Evolutionary conservation across 805 yeast species (phyloP).

Genomic region (Nakazawaea wickerhamii): DNA sequence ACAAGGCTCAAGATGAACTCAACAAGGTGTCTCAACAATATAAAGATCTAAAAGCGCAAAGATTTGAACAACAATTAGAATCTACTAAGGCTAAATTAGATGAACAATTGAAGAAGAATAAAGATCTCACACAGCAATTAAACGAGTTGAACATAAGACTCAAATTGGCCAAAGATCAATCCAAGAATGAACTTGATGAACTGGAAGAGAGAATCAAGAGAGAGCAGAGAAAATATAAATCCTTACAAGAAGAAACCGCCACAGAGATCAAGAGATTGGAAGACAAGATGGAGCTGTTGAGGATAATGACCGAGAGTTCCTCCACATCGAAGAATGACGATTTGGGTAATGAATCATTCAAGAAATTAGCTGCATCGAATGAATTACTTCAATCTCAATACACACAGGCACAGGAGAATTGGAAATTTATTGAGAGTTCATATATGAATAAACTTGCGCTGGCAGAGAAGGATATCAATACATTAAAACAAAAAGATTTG

Average conservation of each 20-base stretch:
- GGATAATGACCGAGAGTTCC: conserved; percentile 55
- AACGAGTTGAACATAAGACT: conserved; percentile 19
- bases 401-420: conserved; percentile 69
- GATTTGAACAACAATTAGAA: conserved; percentile 27
- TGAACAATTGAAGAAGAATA: conserved; percentile 28
- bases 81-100: conserved; percentile 26
- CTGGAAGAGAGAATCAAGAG: conserved; percentile 25
- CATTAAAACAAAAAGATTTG: conserved; percentile 26
- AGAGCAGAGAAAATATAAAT: conserved; percentile 21
- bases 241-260: conserved; percentile 26
- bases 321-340: conserved; percentile 14
- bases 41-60: conserved; percentile 28
- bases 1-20: conserved; percentile 20
- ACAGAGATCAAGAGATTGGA: conserved; percentile 57
- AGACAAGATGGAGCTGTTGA: conserved; percentile 59
- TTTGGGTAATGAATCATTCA: conserved; percentile 28
- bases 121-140: conserved; percentile 18
- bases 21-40: conserved; percentile 22
- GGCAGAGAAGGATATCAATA: conserved; percentile 40
- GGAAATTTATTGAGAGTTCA: conserved; percentile 75
- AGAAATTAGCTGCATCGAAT: conserved; percentile 41
- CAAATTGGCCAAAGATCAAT: conserved; percentile 20
- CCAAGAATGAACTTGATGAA: conserved; percentile 19
- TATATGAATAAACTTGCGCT: conserved; percentile 42
- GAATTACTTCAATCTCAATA: conserved; percentile 64